Evolutionary conservation across 2,329 filamentous ascomycete species (phyloP).

Genomic region (Penicillium nordicum): DNA sequence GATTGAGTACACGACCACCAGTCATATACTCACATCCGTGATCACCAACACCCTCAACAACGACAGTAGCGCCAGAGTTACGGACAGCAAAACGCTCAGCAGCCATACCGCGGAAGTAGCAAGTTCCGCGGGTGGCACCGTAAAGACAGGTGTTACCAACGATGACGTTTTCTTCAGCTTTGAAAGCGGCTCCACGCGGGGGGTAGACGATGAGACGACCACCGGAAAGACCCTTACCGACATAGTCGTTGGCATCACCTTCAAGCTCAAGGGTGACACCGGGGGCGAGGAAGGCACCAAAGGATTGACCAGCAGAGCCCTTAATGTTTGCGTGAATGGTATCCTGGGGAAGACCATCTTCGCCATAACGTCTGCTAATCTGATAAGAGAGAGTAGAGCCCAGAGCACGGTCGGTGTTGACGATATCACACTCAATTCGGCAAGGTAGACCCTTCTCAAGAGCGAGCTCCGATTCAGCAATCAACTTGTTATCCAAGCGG

Average conservation of each 20-base stretch:
- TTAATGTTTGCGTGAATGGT: slow-evolving; percentile 96
- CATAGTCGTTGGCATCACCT: slow-evolving; percentile 94
- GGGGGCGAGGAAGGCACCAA: slow-evolving; percentile 88
- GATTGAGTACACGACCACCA: slow-evolving; percentile 80
- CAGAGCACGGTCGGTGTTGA: slow-evolving; percentile 93
- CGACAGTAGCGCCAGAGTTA: slow-evolving; percentile 93
- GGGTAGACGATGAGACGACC: slow-evolving; percentile 92
- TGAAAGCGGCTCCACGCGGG: slow-evolving; percentile 83
- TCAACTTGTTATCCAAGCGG: slow-evolving; percentile 93
- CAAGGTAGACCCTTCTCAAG: slow-evolving; percentile 91
- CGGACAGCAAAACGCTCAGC: slow-evolving; percentile 95
- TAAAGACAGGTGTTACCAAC: slow-evolving; percentile 95
- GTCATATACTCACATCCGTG: slow-evolving; percentile 99
- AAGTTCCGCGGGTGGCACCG: slow-evolving; percentile 83
- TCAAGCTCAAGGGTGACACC: slow-evolving; percentile 94
- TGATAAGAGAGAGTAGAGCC: slow-evolving; percentile 94
- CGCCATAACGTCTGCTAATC: slow-evolving; percentile 87
- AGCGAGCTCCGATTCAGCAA: slow-evolving; percentile 89
- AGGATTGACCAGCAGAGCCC: slow-evolving; percentile 93
- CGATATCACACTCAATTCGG: slow-evolving; percentile 89
- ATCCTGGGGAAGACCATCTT: slow-evolving; percentile 82
- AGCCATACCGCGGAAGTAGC: slow-evolving; percentile 95
- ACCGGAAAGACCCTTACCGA: slow-evolving; percentile 91
- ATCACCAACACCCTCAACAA: slow-evolving; percentile 93
- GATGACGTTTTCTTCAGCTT: slow-evolving; percentile 92